phyloP scores from a whole-genome alignment of 106 monocot species.

The Dendrobium catenatum region DNA sequence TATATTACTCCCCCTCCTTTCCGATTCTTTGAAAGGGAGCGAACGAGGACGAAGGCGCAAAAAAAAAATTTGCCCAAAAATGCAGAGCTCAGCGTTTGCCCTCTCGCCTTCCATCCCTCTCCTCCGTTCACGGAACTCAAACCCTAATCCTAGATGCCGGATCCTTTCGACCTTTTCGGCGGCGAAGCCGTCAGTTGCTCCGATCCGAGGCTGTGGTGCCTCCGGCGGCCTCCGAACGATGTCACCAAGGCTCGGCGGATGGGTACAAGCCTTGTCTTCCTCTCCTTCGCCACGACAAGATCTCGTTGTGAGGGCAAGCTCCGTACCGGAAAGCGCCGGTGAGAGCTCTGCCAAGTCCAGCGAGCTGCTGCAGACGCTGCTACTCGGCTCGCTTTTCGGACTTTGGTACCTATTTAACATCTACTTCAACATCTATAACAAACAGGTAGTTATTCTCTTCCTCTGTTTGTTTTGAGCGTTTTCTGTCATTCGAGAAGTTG shows the following conservation, averaged over 20 bases:
- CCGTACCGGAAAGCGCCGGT: conserved; percentile 13
- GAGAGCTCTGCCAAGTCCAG: conserved; percentile 4
- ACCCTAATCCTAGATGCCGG: conserved; percentile 13
- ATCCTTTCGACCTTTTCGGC: conserved; percentile 1
- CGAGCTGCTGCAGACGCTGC: conserved; percentile 27
- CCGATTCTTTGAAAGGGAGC: not conserved
- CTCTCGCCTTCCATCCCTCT: conserved; percentile 17
- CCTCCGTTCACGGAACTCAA: conserved; percentile 4
- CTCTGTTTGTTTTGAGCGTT: not conserved
- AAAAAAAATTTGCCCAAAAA: conserved; percentile 4
- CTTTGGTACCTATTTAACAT: conserved; percentile 75
- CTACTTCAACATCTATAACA: conserved; percentile 75
- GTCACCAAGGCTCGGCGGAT: not conserved
- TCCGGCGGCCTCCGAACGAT: not conserved
- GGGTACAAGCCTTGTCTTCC: not conserved
- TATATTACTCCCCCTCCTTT: not conserved
- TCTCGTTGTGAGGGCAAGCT: conserved; percentile 8
- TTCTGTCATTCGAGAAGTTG: not conserved
- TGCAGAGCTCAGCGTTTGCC: conserved; percentile 29
- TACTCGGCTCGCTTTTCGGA: conserved; percentile 51
- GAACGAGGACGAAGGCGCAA: not conserved
- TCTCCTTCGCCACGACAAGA: not conserved
- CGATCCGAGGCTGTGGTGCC: not conserved
- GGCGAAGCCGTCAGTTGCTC: not conserved
- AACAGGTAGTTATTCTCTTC: conserved; percentile 24